Percentiles rank a stretch among this genome's conserved stretches.
Conservation (phyloP, 805 yeast genomes). For the Grigorovia transvaalensis region DNA sequence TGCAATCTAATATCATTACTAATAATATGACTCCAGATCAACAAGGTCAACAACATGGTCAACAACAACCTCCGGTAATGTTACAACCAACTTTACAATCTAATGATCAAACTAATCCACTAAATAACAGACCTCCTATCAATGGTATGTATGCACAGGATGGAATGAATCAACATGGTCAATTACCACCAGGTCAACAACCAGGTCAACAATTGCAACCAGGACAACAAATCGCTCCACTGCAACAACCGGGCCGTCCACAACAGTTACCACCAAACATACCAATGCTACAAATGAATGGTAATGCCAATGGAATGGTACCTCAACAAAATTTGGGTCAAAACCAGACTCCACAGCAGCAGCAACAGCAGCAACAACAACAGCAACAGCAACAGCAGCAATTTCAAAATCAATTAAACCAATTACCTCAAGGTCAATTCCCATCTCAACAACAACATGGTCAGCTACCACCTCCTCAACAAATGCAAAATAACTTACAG, state of each 20-base stretch:
- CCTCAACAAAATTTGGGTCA: slow-evolving; percentile 13
- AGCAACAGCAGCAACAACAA: slow-evolving; percentile 21
- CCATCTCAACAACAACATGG: slow-evolving; percentile 3
- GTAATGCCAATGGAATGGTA: slow-evolving; percentile 3
- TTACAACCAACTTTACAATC: slow-evolving; percentile 26
- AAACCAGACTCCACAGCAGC: slow-evolving; percentile 5
- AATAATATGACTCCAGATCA: not conserved
- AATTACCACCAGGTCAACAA: slow-evolving; percentile 1
- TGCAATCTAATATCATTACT: not conserved
- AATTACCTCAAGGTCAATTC: slow-evolving; percentile 12
- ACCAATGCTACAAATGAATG: slow-evolving; percentile 7
- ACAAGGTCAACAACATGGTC: slow-evolving; percentile 5
- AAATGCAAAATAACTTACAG: slow-evolving; percentile 2
- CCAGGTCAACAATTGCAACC: slow-evolving; percentile 4
- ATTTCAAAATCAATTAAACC: slow-evolving; percentile 11
- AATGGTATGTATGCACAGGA: slow-evolving; percentile 12
- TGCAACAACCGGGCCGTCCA: slow-evolving; percentile 26
- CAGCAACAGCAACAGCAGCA: slow-evolving; percentile 19
- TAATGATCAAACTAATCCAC: slow-evolving; percentile 23
- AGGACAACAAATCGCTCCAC: slow-evolving; percentile 24
- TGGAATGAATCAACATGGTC: slow-evolving; percentile 10
- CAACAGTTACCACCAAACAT: slow-evolving; percentile 10
- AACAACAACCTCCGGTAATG: slow-evolving; percentile 17
- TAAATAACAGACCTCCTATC: slow-evolving; percentile 20
- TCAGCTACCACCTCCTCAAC: not conserved